Evolutionary conservation across 495 filamentous ascomycete species (phyloP).

Genomic region (Xylaria curta): DNA sequence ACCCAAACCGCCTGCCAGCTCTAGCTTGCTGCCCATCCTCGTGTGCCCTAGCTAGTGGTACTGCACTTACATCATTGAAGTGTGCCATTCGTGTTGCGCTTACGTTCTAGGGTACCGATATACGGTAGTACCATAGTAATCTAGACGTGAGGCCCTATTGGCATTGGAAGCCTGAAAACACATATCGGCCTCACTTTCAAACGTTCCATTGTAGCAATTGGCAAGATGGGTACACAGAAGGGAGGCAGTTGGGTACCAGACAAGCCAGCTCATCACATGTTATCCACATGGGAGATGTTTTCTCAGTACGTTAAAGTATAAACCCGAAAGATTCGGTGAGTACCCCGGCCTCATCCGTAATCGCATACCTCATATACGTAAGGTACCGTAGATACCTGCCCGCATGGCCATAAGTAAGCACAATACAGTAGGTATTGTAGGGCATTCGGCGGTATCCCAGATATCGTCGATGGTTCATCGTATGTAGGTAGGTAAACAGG

Average conservation of each 20-base stretch:
- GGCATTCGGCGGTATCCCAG: background rate
- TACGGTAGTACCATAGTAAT: slow-evolving; percentile 17
- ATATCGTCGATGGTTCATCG: background rate
- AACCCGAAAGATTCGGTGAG: slow-evolving; percentile 13
- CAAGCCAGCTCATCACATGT: slow-evolving; percentile 39
- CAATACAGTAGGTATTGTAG: background rate
- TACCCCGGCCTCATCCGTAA: slow-evolving; percentile 13
- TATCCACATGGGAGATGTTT: slow-evolving; percentile 28
- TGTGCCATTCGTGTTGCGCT: slow-evolving; percentile 23
- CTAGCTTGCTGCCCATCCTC: slow-evolving; percentile 11
- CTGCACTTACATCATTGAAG: slow-evolving; percentile 41
- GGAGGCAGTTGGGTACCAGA: slow-evolving; percentile 32
- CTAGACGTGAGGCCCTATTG: background rate
- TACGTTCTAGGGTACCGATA: slow-evolving; percentile 1
- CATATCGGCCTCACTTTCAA: background rate
- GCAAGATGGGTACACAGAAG: slow-evolving; percentile 14
- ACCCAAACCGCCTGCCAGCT: background rate
- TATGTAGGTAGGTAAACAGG: background rate
- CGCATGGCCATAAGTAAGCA: background rate
- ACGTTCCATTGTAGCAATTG: background rate
- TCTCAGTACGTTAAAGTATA: slow-evolving; percentile 28
- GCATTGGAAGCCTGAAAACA: slow-evolving; percentile 8
- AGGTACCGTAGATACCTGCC: background rate
- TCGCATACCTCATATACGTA: background rate
- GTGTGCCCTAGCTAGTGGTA: slow-evolving; percentile 1